Evolutionary conservation across 768 basidiomycete species (phyloP).

Genomic region (Galerina sulciceps): DNA sequence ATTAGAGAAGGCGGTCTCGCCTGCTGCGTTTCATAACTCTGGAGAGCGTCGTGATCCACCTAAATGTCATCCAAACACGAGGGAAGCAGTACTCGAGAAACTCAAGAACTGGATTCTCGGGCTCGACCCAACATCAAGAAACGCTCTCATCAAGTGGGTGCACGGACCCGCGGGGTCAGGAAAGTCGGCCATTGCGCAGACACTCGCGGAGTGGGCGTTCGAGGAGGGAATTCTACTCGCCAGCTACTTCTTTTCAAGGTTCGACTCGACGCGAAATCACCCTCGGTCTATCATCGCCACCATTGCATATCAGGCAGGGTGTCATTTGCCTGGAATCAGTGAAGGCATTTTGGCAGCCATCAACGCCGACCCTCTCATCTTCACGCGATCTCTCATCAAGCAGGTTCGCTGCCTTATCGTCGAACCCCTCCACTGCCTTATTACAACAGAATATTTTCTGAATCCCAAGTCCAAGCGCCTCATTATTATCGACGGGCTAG

Average conservation of each 20-base stretch:
- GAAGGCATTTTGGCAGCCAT: not conserved
- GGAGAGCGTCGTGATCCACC: conserved; percentile 6
- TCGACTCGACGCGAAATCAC: not conserved
- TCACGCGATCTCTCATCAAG: not conserved
- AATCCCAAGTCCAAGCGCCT: not conserved
- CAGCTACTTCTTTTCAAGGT: conserved; percentile 13
- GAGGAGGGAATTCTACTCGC: conserved; percentile 2
- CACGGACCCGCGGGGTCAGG: conserved; percentile 13
- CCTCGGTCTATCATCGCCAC: not conserved
- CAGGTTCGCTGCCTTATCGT: not conserved
- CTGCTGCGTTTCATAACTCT: conserved; percentile 14
- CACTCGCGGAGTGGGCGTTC: conserved; percentile 4
- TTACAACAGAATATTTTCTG: not conserved
- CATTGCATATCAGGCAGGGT: not conserved
- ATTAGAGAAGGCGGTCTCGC: not conserved
- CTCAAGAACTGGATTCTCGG: conserved; percentile 1
- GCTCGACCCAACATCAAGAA: not conserved
- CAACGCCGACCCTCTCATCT: not conserved
- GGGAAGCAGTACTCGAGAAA: conserved; percentile 9
- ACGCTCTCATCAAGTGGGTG: conserved; percentile 2
- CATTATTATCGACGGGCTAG: conserved; percentile 14
- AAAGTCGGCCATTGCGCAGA: conserved; percentile 10
- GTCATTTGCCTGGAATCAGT: not conserved
- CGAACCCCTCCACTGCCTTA: not conserved
- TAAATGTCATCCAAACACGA: conserved; percentile 1